Evolutionary conservation across 208 protist species (phyloP).

Genomic region (Angomonas ambiguus): DNA sequence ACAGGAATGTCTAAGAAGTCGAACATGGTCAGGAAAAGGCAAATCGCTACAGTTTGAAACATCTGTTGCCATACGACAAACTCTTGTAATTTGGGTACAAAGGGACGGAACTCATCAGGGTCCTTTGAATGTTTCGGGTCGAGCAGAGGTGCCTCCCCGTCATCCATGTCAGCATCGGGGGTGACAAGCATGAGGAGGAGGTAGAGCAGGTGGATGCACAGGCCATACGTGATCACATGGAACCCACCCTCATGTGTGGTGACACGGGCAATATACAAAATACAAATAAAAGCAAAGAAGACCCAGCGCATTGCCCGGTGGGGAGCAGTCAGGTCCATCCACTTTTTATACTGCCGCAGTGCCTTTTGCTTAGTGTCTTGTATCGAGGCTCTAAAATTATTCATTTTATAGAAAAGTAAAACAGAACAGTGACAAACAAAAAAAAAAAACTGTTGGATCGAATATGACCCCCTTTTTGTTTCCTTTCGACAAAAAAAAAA

Average conservation of each 20-base stretch:
- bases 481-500: neutral
- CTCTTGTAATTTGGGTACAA: constrained; percentile 94
- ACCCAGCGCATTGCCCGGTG: constrained; percentile 66
- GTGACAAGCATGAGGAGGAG: constrained; percentile 95
- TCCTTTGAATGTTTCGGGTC: constrained; percentile 36
- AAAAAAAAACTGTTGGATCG: too few relatives aligned
- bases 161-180: constrained; percentile 86
- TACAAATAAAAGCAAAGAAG: constrained; percentile 55
- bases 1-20: constrained; percentile 95
- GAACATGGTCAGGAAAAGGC: constrained; percentile 92
- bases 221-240: constrained; percentile 96
- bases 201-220: constrained; percentile 96
- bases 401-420: neutral
- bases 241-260: constrained; percentile 70
- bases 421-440: constrained; percentile 1
- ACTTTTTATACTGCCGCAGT: constrained; percentile 34
- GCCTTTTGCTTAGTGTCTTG: constrained; percentile 14
- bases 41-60: constrained; percentile 77
- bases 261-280: constrained; percentile 78
- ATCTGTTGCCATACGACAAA: constrained; percentile 96
- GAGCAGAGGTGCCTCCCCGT: constrained; percentile 10
- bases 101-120: constrained; percentile 91
- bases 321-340: constrained; percentile 69
- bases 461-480: too few relatives aligned
- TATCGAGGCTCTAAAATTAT: neutral